Evolutionary conservation across 805 yeast genomes (phyloP), one percentile per base, ranked within the genome.

Genomic region (Kuraishia hungarica): DNA sequence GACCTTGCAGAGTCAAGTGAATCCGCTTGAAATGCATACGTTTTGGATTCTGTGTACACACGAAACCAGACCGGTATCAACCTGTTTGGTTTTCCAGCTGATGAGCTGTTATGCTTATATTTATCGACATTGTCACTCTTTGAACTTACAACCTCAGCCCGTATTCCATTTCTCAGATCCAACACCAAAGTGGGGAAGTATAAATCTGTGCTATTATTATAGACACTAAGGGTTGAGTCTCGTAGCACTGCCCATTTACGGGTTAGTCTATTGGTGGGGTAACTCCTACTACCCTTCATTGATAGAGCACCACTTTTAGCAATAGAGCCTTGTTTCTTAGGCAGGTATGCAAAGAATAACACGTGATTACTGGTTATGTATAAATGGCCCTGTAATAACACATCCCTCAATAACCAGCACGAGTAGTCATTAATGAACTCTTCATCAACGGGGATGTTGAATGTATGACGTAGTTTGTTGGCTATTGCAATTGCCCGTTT

Each of bases 171-270:
- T 50, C 82, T 74, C 58, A 93, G 72, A 66, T 90, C 94, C 43
- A 93, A 82, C 0, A 89, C 85, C 43, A 87, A 71, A 8, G 75
- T 73, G 0, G 98, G 97, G 70, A 90, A 91, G 67, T 91, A 90
- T n/a, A 86, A 70, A 56, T 91, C 96, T 0, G 89, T 83, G 1
- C 97, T 79, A 7, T 80, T 80, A 8, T 80, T 71, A 67, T 86
- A 91, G 46, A 89, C 75, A 2, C 89, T 78, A 19, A 93, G 74
- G 0, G 90, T 79, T 51, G 83, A 83, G 46, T 83, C 83, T 59
- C 87, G 75, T 57, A 93, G 71, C 0, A 90, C 81, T 6, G 90
- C 90, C 97, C 97, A 93, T 64, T 78, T 86, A 51, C 96, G 75
- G 28, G 71, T 71, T 52, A 72, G 70, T 26, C 76, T 62, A 15